Conservation (phyloP, 306 rosid genomes). For the Dalbergia cochinchinensis region DNA sequence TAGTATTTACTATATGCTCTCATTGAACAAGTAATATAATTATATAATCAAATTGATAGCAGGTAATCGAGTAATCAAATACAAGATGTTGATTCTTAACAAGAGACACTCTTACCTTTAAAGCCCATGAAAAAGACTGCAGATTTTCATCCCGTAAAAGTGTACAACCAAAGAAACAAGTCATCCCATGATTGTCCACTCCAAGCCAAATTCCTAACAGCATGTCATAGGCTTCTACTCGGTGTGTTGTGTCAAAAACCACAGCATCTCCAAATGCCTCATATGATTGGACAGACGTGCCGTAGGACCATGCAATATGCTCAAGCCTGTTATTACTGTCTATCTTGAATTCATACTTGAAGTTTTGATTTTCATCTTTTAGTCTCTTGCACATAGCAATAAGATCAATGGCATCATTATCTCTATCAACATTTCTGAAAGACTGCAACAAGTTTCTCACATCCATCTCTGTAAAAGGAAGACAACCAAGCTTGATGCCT, state of each 20-base stretch:
- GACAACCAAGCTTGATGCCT: slow-evolving; percentile 86
- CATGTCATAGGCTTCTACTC: slow-evolving; percentile 85
- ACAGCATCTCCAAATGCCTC: slow-evolving; percentile 79
- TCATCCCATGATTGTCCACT: slow-evolving; percentile 84
- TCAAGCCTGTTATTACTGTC: slow-evolving; percentile 81
- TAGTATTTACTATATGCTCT: slow-evolving; percentile 10
- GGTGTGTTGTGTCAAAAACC: slow-evolving; percentile 80
- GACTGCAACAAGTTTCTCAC: slow-evolving; percentile 85
- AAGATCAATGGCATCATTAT: slow-evolving; percentile 86
- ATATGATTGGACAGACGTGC: slow-evolving; percentile 65
- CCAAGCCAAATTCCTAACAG: slow-evolving; percentile 89
- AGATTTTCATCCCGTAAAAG: slow-evolving; percentile 79
- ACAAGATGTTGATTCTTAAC: no score
- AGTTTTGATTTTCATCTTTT: slow-evolving; percentile 79
- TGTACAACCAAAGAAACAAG: slow-evolving; percentile 78
- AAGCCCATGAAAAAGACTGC: slow-evolving; percentile 78
- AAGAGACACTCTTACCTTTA: slow-evolving; percentile 62
- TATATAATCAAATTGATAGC: neutral
- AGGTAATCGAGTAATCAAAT: no score
- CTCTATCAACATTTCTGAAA: slow-evolving; percentile 79
- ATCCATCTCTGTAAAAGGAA: slow-evolving; percentile 81
- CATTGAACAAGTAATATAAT: neutral
- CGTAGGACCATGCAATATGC: slow-evolving; percentile 83
- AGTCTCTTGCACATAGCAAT: slow-evolving; percentile 81
- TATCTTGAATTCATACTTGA: slow-evolving; percentile 83